phyloP scores from a whole-genome alignment of 495 filamentous ascomycete species.

The Friedmanniomyces simplex region DNA sequence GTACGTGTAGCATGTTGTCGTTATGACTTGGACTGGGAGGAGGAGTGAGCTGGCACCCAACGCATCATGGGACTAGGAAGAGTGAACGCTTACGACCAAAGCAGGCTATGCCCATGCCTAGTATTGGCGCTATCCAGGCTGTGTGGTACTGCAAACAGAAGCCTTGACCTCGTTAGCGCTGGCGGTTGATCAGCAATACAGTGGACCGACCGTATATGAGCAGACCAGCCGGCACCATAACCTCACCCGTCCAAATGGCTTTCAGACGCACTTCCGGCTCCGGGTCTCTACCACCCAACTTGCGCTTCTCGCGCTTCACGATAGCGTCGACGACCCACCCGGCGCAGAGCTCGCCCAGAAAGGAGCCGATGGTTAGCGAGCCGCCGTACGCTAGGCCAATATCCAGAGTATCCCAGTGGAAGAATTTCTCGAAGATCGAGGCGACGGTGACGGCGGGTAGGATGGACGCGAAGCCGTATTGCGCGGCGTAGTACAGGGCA shows the following conservation, averaged over 20 bases:
- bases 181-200: no score
- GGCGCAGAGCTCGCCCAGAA: constrained; percentile 19
- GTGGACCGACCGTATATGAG: constrained; percentile 15
- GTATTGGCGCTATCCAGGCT: constrained; percentile 25
- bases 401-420: constrained; percentile 14
- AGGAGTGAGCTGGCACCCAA: constrained; percentile 4
- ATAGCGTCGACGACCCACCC: constrained; percentile 12
- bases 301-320: constrained; percentile 10
- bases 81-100: constrained; percentile 18
- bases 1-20: constrained; percentile 12
- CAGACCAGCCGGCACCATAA: constrained; percentile 19
- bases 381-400: constrained; percentile 20
- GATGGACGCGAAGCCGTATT: constrained; percentile 22
- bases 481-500: constrained; percentile 21
- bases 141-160: constrained; percentile 25
- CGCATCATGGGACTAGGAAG: constrained; percentile 5
- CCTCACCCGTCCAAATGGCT: constrained; percentile 21
- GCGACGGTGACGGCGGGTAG: constrained; percentile 25
- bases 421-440: constrained; percentile 18
- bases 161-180: constrained; percentile 15
- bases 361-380: constrained; percentile 19
- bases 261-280: constrained; percentile 24
- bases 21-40: constrained; percentile 16
- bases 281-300: constrained; percentile 16
- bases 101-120: constrained; percentile 29